Base-by-base conservation (phyloP, 768 basidiomycete species). In the Lyophyllum decastes region DNA sequence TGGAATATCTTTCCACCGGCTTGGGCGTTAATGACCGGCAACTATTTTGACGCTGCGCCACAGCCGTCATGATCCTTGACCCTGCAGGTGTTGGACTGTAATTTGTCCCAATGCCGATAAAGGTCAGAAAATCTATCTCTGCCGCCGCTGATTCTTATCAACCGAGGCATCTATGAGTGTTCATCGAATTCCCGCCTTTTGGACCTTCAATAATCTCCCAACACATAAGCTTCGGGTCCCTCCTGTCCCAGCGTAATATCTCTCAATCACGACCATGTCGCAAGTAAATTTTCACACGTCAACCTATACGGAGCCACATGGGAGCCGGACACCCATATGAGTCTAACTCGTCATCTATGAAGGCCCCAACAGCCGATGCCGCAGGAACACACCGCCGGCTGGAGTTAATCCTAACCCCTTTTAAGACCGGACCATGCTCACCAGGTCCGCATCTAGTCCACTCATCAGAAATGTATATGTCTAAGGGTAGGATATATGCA, bases 361-460 rank as follows among this genome's bases (percentile, higher is more conserved):
- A 25, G 17, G 7, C 14, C 24, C 17, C 34, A 50, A 50, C 19
- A 35, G 26, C 54, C 40, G 26, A 56, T 56, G 55, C 55, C 55
- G 55, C 48, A 56, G 40, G 46, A 46, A 43, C 46, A 10, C 41
- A 30, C 57, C 57, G 57, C 51, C 57, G 57, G 57, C 45, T 38
- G 52, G 24, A 47, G 47, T 48, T 55, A 48, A 48, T 43, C 7
- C 19, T 49, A 49, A 49, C 54, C 54, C 54, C 54, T 48, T 55
- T 49, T n/a, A 22, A 25, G 16, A 22, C 3, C 35, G 4, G 14
- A 38, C 6, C 35, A 38, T 41, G 40, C 16, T 38, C 16, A 17
- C 35, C 35, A 38, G 35, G 35, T 38, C 35, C 35, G 11, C 30
- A 11, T 11, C 30, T n/a, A 33, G 30, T 11, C 6, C 5, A 33